Conservation (phyloP, 768 basidiomycete species). For the Pleurotus giganteus region DNA sequence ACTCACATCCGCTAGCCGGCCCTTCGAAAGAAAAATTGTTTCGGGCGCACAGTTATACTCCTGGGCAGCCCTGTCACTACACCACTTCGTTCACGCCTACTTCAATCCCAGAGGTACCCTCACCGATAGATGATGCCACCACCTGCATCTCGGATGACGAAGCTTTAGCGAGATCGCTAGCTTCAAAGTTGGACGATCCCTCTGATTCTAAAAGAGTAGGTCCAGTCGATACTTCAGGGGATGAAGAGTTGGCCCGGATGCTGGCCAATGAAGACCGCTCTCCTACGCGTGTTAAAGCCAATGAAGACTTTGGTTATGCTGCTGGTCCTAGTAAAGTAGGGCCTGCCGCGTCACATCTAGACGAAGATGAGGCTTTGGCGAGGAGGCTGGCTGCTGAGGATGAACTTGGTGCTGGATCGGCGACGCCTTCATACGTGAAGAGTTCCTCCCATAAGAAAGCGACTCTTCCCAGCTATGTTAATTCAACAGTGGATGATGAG, state of each 20-base stretch:
- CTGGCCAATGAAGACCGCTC: conserved; percentile 8
- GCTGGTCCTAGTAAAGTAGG: conserved; percentile 16
- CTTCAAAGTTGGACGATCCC: not conserved
- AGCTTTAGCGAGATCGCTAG: not conserved
- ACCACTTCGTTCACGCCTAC: conserved; percentile 18
- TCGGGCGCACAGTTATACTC: conserved; percentile 11
- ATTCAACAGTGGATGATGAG: conserved; percentile 34
- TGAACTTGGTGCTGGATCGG: not conserved
- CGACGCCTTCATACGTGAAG: not conserved
- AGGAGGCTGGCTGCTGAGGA: conserved; percentile 16
- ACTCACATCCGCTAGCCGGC: conserved; percentile 15
- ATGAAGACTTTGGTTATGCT: not conserved
- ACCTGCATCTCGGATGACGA: not conserved
- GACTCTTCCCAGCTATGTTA: conserved; percentile 13
- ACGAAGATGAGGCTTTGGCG: conserved; percentile 27
- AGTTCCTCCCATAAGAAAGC: not conserved
- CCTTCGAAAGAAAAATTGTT: conserved; percentile 18
- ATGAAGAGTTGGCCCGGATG: conserved; percentile 12
- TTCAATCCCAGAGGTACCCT: not conserved
- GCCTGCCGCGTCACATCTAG: conserved; percentile 19
- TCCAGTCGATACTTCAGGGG: conserved; percentile 2
- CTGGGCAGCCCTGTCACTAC: conserved; percentile 3
- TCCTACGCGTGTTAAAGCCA: not conserved
- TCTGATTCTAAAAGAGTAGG: not conserved
- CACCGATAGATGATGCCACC: conserved; percentile 7